These are phyloP conservation scores for Lotmaria passim DNA, from an alignment of 208 protist species.

Conservation along the genomic window DNA sequence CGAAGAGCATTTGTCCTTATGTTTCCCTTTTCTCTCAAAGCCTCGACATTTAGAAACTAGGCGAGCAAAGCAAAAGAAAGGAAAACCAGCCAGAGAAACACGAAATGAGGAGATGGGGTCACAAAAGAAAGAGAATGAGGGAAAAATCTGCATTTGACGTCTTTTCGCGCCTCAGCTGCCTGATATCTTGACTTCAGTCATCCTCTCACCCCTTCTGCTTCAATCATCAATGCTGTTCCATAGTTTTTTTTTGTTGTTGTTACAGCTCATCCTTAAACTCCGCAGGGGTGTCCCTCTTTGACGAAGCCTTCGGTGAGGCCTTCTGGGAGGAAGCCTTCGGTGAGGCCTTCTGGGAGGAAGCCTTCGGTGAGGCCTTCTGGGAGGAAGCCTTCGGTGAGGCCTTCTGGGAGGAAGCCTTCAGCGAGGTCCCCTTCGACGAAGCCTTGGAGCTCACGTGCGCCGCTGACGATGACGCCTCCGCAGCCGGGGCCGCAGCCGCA, in stretches of 20 bases:
- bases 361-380: conserved; percentile 6
- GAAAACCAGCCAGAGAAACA: neutral
- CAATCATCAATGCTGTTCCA: neutral
- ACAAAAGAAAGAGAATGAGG: neutral
- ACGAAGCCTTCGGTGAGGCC: neutral
- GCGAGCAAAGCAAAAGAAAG: no score
- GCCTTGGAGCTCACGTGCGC: neutral
- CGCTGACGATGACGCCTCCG: neutral
- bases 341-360: no score
- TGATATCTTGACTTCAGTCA: neutral
- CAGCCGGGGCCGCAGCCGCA: neutral
- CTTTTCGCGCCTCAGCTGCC: no score
- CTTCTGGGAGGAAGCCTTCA: no score
- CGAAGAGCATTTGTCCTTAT: neutral
- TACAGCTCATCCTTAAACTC: conserved; percentile 6
- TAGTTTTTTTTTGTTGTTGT: neutral
- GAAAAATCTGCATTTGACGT: no score
- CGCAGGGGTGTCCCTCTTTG: conserved; percentile 4
- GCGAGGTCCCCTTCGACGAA: conserved; percentile 8
- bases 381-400: neutral
- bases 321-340: conserved; percentile 4
- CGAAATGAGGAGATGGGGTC: neutral
- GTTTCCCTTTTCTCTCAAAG: neutral
- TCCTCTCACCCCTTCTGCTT: neutral
- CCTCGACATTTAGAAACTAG: no score